These are phyloP conservation scores for Omphalotus guepiniiformis DNA, from an alignment of 768 basidiomycete species.

Conservation along the genomic window DNA sequence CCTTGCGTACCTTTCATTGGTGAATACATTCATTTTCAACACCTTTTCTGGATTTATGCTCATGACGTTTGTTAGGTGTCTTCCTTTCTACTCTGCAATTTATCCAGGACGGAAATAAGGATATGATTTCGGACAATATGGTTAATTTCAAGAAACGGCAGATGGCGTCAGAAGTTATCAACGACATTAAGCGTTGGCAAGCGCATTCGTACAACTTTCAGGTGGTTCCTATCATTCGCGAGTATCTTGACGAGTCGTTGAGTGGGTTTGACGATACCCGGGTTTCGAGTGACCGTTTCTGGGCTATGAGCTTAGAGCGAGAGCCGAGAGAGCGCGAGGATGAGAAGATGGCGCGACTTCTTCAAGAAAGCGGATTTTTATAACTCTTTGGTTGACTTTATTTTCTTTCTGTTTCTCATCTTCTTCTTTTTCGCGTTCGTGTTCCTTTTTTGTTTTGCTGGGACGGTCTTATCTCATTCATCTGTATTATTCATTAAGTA, in stretches of 20 bases:
- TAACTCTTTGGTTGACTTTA: slow-evolving; percentile 19
- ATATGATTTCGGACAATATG: slow-evolving; percentile 70
- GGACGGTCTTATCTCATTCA: background rate
- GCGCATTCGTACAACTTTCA: slow-evolving; percentile 84
- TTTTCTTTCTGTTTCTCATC: background rate
- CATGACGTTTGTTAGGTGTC: slow-evolving; percentile 54
- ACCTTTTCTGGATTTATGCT: slow-evolving; percentile 3
- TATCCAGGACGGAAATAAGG: slow-evolving; percentile 94
- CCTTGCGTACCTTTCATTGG: slow-evolving; percentile 98
- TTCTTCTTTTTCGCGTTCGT: background rate
- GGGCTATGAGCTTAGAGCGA: slow-evolving; percentile 79
- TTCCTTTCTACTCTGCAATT: slow-evolving; percentile 97
- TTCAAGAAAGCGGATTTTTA: slow-evolving; percentile 87
- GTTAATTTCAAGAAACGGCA: slow-evolving; percentile 97
- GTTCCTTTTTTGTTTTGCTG: background rate
- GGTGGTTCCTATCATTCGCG: slow-evolving; percentile 58
- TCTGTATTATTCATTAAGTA: background rate
- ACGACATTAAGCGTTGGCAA: slow-evolving; percentile 96
- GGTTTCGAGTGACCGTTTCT: slow-evolving; percentile 74
- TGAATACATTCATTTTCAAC: slow-evolving; percentile 28
- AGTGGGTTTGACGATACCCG: slow-evolving; percentile 63
- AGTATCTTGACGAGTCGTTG: slow-evolving; percentile 77
- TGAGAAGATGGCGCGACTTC: slow-evolving; percentile 89
- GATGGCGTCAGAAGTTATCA: slow-evolving; percentile 93
- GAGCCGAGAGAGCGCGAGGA: slow-evolving; percentile 96